Base-by-base conservation (phyloP, 345 rosid genomes). In the Kandelia obovata region DNA sequence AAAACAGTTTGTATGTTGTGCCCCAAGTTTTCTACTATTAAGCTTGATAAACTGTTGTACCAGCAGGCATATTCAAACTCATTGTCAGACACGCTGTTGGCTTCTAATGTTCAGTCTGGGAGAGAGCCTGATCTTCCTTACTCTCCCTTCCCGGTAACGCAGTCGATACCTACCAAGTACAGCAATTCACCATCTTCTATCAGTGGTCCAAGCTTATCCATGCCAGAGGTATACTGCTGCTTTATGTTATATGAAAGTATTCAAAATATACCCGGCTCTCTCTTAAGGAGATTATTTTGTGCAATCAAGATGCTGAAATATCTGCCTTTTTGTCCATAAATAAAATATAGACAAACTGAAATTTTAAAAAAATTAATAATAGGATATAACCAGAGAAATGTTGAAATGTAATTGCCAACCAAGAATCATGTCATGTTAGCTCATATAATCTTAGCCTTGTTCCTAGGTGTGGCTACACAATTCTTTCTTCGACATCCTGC, bases 91-190 rank as follows among this genome's bases (percentile, higher is more conserved):
- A 71, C 82, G 31, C 83, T 91, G 75, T 69, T 95, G 86, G 81
- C 92, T 43, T 86, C 96, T 75, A 78, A 82, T 71, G 84, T 77
- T 66, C 99, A 88, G 77, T 71, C 81, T 62, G 96, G 73, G 11
- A 86, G 96, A 84, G 97, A 91, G 77, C 85, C 84, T 68, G 98
- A 95, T 51, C 84, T 87, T 61, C 85, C 87, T 68, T 92, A 87
- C 73, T 90, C 96, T 43, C 88, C 98, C 17, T 88, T 95, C 73
- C 84, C 92, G 2, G 77, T 77, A 67, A 71, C 89, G 46, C 96
- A 91, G 75, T 82, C 89, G 17, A 75, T 85, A 88, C 84, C 93
- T 25, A 70, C 92, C 27, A 88, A 87, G 78, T 89, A 77, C 64
- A 83, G 75, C 85, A 91, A 77, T 76, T 71, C 89, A 21, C 77